Percentiles rank a stretch among this genome's conserved stretches.
Conservation (phyloP, 2,329 filamentous ascomycete genomes). For the Monosporascus sp. region DNA sequence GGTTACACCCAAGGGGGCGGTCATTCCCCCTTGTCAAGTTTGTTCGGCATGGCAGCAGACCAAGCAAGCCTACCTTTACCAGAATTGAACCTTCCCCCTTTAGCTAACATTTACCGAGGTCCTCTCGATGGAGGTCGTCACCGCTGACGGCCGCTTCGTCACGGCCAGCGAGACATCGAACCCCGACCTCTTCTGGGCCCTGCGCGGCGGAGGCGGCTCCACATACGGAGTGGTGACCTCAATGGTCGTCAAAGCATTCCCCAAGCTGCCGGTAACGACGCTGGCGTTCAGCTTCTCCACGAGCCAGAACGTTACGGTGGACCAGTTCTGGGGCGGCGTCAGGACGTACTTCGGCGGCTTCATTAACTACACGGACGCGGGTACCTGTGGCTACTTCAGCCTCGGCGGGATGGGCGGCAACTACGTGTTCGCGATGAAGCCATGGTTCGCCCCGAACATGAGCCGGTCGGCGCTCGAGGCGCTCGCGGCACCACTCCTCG, state of each 20-base stretch:
- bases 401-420: conserved; percentile 15
- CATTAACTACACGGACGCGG: conserved; percentile 27
- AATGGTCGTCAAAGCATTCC: conserved; percentile 30
- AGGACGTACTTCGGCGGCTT: conserved; percentile 26
- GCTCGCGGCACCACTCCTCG: conserved; percentile 28
- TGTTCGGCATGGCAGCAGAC: conserved; percentile 47
- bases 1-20: conserved; percentile 47
- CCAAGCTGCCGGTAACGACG: conserved; percentile 27
- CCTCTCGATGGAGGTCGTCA: conserved; percentile 44
- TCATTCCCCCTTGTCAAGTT: conserved; percentile 46
- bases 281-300: conserved; percentile 21
- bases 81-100: background rate
- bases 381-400: conserved; percentile 29
- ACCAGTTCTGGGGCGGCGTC: conserved; percentile 27
- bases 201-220: conserved; percentile 41
- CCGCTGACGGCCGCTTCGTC: conserved; percentile 40
- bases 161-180: conserved; percentile 39
- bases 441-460: conserved; percentile 28
- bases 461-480: conserved; percentile 16
- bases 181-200: conserved; percentile 47
- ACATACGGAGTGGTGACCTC: conserved; percentile 42
- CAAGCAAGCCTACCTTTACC: conserved; percentile 21
- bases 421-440: conserved; percentile 23
- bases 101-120: conserved; percentile 20
- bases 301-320: conserved; percentile 21